phyloP scores from a whole-genome alignment of 257 asterid species.

The Nicotiana benthamiana region DNA sequence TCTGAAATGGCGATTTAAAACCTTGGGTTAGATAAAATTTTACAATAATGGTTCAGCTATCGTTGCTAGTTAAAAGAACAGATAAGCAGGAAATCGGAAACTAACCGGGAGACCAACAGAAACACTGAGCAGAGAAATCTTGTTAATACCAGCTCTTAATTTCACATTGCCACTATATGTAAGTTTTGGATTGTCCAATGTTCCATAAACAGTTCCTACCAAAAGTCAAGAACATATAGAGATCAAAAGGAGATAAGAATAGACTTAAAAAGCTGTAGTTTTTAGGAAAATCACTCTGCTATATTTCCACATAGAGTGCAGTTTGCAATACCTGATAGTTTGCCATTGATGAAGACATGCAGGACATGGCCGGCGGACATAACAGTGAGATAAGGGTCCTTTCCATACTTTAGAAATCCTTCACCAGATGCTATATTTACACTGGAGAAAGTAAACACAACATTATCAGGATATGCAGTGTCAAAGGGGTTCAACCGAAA shows the following conservation, averaged over 20 bases:
- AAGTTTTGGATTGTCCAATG: slow-evolving; percentile 53
- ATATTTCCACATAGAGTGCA: background rate
- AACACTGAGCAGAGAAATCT: slow-evolving; percentile 74
- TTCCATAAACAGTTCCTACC: slow-evolving; percentile 57
- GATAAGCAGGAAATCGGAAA: slow-evolving; percentile 4
- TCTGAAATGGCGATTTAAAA: slow-evolving; percentile 33
- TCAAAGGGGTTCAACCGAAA: too few relatives aligned
- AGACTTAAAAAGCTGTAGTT: background rate
- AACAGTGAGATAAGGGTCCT: slow-evolving; percentile 50
- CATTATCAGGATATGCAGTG: background rate
- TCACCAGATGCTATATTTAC: slow-evolving; percentile 60
- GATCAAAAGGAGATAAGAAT: background rate
- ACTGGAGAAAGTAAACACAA: slow-evolving; percentile 27
- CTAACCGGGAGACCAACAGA: slow-evolving; percentile 85
- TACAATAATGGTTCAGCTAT: background rate
- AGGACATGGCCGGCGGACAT: slow-evolving; percentile 88
- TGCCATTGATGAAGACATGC: slow-evolving; percentile 76
- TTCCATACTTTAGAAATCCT: slow-evolving; percentile 54
- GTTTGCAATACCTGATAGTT: slow-evolving; percentile 44
- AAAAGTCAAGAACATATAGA: background rate
- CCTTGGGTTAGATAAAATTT: background rate
- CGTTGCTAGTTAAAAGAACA: background rate
- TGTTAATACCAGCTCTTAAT: slow-evolving; percentile 66
- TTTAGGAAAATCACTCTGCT: background rate
- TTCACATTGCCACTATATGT: slow-evolving; percentile 44